Base-by-base conservation (phyloP, 192 early-diverging fungal genomes). In the Entrophospora sp. region DNA sequence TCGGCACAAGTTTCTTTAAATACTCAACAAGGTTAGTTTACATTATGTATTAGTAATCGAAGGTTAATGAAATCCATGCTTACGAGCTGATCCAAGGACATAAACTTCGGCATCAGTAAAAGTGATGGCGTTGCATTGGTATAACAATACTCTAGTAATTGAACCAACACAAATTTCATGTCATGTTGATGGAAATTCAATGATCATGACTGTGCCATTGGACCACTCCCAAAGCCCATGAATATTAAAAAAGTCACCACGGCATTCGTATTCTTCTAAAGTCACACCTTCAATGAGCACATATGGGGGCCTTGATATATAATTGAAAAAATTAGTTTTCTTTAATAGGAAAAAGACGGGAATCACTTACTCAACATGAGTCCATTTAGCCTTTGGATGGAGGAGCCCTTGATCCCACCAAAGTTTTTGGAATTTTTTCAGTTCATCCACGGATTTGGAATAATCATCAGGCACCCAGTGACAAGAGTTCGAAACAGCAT, bases 171-270 rank as follows among this genome's bases (percentile, higher is more conserved):
- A 32, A 63, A 63, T 31, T 63, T 63, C 61, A 24, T 63, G 61
- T 36, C 44, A 31, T 24, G 20, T 12, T 48, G 45, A 63, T 34
- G 42, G 61, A 48, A 63, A 46, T 20, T 63, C 61, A 32, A 48
- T 48, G 27, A 63, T 63, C 35, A 63, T 32, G 28, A 63, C 45
- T 63, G 46, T 27, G 46, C 32, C 45, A n/a, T n/a, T n/a, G n/a
- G n/a, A 48, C 61, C 61, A 63, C 9, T 63, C 45, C 61, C 44
- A 63, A 63, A 28, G 35, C 48, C 61, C 22, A 36, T 63, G 45
- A 46, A 63, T 46, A 3, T 14, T 34, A 63, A 63, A 63, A 14
- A 34, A n/a, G 45, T 62, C 61, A 13, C 28, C 8, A 62, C 61
- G 44, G 45, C 20, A 5, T 62, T 62, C 61, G 46, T 62, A 62